These are phyloP conservation scores for Amylocystis lapponica DNA, from an alignment of 768 basidiomycete species.

Conservation along the genomic window DNA sequence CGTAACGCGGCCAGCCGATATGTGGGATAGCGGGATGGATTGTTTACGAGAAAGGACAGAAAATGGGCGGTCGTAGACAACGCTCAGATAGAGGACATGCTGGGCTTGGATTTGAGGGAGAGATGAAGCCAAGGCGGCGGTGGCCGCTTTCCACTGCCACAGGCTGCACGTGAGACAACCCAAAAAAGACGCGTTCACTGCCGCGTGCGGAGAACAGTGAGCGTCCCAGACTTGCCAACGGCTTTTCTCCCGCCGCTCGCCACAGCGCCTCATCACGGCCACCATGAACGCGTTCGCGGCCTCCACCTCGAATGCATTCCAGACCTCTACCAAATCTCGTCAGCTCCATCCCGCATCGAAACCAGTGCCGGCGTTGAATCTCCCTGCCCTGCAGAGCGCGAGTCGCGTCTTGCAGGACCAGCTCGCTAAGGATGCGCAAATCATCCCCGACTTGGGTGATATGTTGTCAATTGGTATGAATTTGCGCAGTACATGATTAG, in stretches of 20 bases:
- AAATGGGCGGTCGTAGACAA: background rate
- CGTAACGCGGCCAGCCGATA: background rate
- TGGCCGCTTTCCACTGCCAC: background rate
- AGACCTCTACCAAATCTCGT: constrained; percentile 7
- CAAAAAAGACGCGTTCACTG: background rate
- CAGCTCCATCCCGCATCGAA: constrained; percentile 14
- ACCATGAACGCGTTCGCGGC: constrained; percentile 2
- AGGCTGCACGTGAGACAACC: background rate
- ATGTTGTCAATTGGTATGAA: constrained; percentile 56
- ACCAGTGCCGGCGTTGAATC: constrained; percentile 40
- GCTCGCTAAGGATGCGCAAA: constrained; percentile 66
- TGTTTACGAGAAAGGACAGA: background rate
- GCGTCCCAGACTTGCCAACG: background rate
- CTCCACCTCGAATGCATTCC: constrained; percentile 3
- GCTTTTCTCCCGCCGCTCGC: background rate
- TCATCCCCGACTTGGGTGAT: constrained; percentile 72
- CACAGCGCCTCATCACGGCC: background rate
- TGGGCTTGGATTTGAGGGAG: background rate
- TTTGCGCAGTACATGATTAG: constrained; percentile 4
- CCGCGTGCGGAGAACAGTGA: background rate
- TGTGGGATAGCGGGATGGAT: background rate
- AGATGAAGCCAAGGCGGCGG: too few species aligned
- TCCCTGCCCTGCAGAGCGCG: constrained; percentile 58
- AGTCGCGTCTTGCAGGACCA: constrained; percentile 63
- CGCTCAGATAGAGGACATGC: background rate